Percentiles rank a stretch among this genome's conserved stretches.
phyloP scores from a whole-genome alignment of 192 early-diverging fungal genomes.

The Entophlyctis helioformis region DNA sequence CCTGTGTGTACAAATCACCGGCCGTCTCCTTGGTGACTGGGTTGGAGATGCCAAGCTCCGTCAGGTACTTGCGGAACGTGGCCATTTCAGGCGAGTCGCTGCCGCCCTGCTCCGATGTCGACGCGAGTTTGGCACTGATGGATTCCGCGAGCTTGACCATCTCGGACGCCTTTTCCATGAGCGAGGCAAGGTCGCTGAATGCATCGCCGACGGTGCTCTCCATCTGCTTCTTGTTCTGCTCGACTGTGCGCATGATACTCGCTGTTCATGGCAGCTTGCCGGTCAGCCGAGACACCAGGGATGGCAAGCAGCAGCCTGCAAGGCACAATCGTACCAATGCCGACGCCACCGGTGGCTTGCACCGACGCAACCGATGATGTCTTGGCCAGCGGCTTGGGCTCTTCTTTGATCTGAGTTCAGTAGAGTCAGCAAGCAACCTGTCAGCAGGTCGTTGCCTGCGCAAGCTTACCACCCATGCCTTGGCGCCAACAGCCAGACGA shows the following conservation, averaged over 20 bases:
- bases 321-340: no score
- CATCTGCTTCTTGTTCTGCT: conserved; percentile 46
- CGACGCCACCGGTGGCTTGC: no score
- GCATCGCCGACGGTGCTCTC: conserved; percentile 64
- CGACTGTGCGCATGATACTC: conserved; percentile 52
- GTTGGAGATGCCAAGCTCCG: conserved; percentile 79
- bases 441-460: no score
- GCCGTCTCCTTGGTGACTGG: conserved; percentile 86
- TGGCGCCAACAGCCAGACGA: conserved; percentile 41
- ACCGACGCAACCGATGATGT: no score
- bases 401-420: no score
- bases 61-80: conserved; percentile 54
- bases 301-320: no score
- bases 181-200: conserved; percentile 77
- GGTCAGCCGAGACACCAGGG: no score
- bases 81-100: conserved; percentile 29
- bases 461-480: conserved; percentile 52
- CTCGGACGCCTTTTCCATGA: conserved; percentile 79
- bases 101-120: conserved; percentile 8
- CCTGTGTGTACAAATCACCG: conserved; percentile 75
- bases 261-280: no score
- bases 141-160: conserved; percentile 77
- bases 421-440: no score
- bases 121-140: conserved; percentile 45
- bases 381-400: no score